A percentile compares a stretch with the other conserved stretches of the same genome.
Evolutionary conservation across 768 basidiomycete genomes (phyloP).

Genomic region (Phlebiopsis gigantea): DNA sequence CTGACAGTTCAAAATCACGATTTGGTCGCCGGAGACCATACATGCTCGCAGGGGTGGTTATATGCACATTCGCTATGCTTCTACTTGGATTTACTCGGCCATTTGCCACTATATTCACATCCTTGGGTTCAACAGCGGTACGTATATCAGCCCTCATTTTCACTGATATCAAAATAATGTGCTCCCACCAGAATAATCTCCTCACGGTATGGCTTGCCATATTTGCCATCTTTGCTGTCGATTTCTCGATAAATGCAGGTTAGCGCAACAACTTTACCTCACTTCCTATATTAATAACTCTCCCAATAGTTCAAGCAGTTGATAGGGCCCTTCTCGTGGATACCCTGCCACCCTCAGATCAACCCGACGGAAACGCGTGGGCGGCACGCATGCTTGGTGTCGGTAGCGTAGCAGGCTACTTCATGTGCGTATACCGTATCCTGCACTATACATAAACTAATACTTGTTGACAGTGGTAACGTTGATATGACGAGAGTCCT

Average conservation of each 20-base stretch:
- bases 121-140: constrained; percentile 29
- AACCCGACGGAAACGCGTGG: constrained; percentile 91
- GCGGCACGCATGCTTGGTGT: constrained; percentile 88
- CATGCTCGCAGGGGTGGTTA: constrained; percentile 64
- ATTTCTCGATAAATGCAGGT: constrained; percentile 59
- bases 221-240: constrained; percentile 59
- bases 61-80: constrained; percentile 70
- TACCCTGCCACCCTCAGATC: constrained; percentile 63
- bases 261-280: constrained; percentile 5
- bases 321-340: constrained; percentile 92
- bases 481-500: constrained; percentile 65
- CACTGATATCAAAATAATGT: neutral
- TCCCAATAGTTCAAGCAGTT: constrained; percentile 72
- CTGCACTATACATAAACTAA: neutral
- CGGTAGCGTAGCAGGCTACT: constrained; percentile 84
- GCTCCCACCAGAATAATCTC: constrained; percentile 43
- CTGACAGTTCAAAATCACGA: constrained; percentile 78
- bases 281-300: constrained; percentile 14
- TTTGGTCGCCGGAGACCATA: constrained; percentile 85
- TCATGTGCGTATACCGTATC: constrained; percentile 53
- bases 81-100: constrained; percentile 78
- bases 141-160: constrained; percentile 9
- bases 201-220: constrained; percentile 79
- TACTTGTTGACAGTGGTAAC: constrained; percentile 54
- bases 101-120: constrained; percentile 48